phyloP scores from a whole-genome alignment of 208 protist species.

The Trichomonas tenax region DNA sequence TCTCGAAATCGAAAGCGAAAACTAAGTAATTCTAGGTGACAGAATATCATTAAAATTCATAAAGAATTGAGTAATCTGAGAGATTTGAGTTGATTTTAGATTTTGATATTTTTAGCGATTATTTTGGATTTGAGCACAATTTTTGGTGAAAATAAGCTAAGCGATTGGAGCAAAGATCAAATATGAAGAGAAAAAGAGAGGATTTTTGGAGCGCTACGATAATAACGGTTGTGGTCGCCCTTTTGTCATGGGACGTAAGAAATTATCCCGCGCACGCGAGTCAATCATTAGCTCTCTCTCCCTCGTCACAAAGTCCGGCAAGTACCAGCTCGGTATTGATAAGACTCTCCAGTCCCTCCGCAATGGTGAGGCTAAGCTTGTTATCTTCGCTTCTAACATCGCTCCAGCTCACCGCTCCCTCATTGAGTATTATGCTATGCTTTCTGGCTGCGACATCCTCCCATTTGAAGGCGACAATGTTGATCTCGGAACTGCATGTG shows the following conservation, averaged over 20 bases:
- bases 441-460: conserved; percentile 61
- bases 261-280: neutral
- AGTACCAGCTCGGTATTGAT: conserved; percentile 93
- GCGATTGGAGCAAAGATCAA: no score
- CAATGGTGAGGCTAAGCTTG: conserved; percentile 74
- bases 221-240: neutral
- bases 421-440: conserved; percentile 99
- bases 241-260: neutral
- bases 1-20: no score
- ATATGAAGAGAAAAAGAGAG: no score
- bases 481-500: conserved; percentile 94
- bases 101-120: no score
- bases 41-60: no score
- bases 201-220: neutral
- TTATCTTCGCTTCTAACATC: conserved; percentile 94
- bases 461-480: conserved; percentile 56
- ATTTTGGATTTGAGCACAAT: no score
- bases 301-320: conserved; percentile 97
- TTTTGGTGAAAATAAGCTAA: no score
- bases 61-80: no score
- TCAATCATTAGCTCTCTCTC: conserved; percentile 57
- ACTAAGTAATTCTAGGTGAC: no score
- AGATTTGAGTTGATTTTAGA: no score
- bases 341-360: conserved; percentile 84
- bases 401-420: conserved; percentile 89